Base-by-base conservation (phyloP, 805 yeast genomes). In the Candida piceae region DNA sequence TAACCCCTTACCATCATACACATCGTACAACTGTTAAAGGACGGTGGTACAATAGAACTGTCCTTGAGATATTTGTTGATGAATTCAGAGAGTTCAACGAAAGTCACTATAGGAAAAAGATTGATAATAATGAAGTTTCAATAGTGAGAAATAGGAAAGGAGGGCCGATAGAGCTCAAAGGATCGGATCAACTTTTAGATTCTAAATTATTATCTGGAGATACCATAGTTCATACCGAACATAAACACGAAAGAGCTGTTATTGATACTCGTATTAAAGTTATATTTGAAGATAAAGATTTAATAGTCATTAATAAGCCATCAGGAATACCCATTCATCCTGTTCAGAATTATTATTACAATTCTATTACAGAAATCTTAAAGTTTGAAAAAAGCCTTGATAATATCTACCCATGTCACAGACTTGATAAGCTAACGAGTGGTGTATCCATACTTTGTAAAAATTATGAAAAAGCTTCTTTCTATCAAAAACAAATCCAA, bases 301-400 rank as follows among this genome's bases (percentile, higher is more conserved):
- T 72, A 4, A 34, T 74, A 9, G 75, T 75, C 18, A 62, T 71
- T 7, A 58, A 69, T 41, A 75, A 75, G 44, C 79, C 80, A 0
- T 56, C 68, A 2, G 80, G 79, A 0, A 57, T 74, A 3, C 78
- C 80, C 1, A 68, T 76, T 2, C 80, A 74, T 48, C 79, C 80
- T 1, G 66, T 72, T 1, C 71, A 72, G 13, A 64, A 57, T 33
- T 74, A 67, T 42, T 49, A 49, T 33, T 63, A 65, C 45, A 75
- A 74, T 50, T 57, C 72, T 0, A 45, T 74, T 18, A 63, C 68
- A 2, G 78, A 73, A 49, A 66, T 74, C 1, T 31, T 73, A 31
- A 64, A 67, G 39, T 44, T 50, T 24, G 68, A 66, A 3, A 36
- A 53, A 18, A 11, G 21, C 0, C 16, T 42, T 4, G 18, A 35